phyloP scores from a whole-genome alignment of 1,139 yeast genomes.

The Saccharomyces hybrid region DNA sequence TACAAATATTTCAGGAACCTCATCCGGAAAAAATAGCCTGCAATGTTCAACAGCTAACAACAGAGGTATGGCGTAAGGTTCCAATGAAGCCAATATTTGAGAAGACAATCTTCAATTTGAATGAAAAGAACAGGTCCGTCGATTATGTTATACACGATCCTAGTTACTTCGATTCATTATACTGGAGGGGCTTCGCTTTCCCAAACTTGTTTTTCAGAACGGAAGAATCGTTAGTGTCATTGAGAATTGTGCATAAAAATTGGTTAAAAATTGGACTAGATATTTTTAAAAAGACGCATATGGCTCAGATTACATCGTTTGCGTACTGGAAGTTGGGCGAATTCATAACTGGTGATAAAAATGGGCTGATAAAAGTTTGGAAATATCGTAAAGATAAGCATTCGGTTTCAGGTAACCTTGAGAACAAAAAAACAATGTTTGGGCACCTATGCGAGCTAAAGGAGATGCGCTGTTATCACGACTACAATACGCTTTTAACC shows the following conservation, averaged over 20 bases:
- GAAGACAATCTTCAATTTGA: background rate
- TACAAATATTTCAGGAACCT: slow-evolving; percentile 54
- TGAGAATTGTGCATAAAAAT: background rate
- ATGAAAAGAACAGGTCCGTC: background rate
- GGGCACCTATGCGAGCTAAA: slow-evolving; percentile 45
- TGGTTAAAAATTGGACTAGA: background rate
- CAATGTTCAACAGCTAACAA: slow-evolving; percentile 3
- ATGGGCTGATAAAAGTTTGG: slow-evolving; percentile 54
- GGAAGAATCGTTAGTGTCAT: background rate
- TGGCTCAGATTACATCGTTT: slow-evolving; percentile 21
- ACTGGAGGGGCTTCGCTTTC: background rate
- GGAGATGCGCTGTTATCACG: slow-evolving; percentile 39
- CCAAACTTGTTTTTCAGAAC: background rate
- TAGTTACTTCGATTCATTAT: background rate
- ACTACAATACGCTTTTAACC: slow-evolving; percentile 46
- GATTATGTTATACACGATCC: background rate
- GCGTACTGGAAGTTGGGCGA: slow-evolving; percentile 22
- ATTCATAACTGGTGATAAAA: slow-evolving; percentile 47
- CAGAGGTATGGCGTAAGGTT: slow-evolving; percentile 4
- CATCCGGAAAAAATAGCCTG: slow-evolving; percentile 45
- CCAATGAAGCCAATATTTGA: background rate
- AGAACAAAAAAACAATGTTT: slow-evolving; percentile 33
- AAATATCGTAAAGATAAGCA: slow-evolving; percentile 8
- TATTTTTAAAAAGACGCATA: slow-evolving; percentile 20
- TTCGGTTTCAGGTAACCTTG: background rate